phyloP scores from a whole-genome alignment of 2,329 filamentous ascomycete genomes.

The Fusarium metavorans region DNA sequence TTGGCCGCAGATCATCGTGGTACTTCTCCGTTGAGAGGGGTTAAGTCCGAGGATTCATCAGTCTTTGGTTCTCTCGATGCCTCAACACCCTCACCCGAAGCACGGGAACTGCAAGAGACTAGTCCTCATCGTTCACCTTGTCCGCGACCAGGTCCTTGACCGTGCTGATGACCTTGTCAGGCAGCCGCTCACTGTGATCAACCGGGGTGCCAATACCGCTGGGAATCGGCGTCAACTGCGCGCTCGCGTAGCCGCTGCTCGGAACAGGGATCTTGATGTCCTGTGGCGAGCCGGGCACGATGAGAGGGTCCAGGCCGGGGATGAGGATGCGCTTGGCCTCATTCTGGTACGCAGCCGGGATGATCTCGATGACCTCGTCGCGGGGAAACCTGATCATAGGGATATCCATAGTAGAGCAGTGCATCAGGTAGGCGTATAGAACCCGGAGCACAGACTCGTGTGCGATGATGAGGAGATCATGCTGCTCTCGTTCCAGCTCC shows the following conservation, averaged over 20 bases:
- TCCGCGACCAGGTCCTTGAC: conserved; percentile 64
- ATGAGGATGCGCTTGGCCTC: conserved; percentile 92
- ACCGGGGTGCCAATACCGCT: conserved; percentile 60
- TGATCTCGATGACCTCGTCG: conserved; percentile 98
- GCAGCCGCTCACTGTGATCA: conserved; percentile 57
- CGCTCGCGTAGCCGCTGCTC: conserved; percentile 48
- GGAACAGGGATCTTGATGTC: conserved; percentile 84
- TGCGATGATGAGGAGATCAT: conserved; percentile 97
- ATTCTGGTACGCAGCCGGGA: conserved; percentile 97
- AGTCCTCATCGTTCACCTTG: conserved; percentile 66
- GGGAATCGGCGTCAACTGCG: conserved; percentile 61
- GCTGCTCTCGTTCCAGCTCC: conserved; percentile 95
- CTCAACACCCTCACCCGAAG: not conserved
- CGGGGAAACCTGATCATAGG: conserved; percentile 93
- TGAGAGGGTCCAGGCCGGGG: conserved; percentile 72
- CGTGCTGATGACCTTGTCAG: conserved; percentile 63
- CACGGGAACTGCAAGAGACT: conserved; percentile 15
- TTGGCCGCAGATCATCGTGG: conserved; percentile 1
- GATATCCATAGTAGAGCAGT: conserved; percentile 95
- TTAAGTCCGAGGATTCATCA: not conserved
- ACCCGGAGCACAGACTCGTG: conserved; percentile 98
- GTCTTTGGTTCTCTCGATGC: conserved; percentile 4
- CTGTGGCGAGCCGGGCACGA: conserved; percentile 83
- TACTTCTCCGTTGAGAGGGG: not conserved
- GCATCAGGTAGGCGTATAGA: conserved; percentile 98